phyloP scores from a whole-genome alignment of 106 monocot genomes.

The Phalaenopsis aphrodite region DNA sequence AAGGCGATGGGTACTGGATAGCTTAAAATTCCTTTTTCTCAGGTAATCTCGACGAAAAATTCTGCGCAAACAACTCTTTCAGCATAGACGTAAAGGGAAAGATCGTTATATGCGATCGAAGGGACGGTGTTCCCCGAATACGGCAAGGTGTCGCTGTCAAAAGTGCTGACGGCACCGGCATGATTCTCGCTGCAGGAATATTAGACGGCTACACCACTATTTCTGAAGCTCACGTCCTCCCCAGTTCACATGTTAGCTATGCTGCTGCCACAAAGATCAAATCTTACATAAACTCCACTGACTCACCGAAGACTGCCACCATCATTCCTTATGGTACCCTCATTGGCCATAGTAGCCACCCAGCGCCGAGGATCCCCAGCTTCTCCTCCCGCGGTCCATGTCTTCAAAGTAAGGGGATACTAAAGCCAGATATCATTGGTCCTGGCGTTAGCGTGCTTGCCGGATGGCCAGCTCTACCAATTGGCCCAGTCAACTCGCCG shows the following conservation, averaged over 20 bases:
- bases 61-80: slow-evolving; percentile 7
- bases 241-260: slow-evolving; percentile 17
- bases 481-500: neutral
- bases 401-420: neutral
- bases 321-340: slow-evolving; percentile 27
- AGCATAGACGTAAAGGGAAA: slow-evolving; percentile 22
- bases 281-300: slow-evolving; percentile 11
- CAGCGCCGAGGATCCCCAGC: neutral
- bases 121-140: neutral
- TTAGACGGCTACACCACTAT: neutral
- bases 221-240: slow-evolving; percentile 17
- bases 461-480: slow-evolving; percentile 6
- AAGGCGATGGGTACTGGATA: too few species aligned
- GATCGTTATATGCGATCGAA: slow-evolving; percentile 26
- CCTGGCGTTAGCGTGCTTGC: slow-evolving; percentile 13
- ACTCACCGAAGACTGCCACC: slow-evolving; percentile 7
- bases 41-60: neutral
- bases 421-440: slow-evolving; percentile 12
- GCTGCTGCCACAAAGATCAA: slow-evolving; percentile 11
- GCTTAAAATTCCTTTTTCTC: neutral
- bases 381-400: slow-evolving; percentile 14
- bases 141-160: slow-evolving; percentile 25
- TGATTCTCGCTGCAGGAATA: slow-evolving; percentile 11
- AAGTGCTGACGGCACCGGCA: slow-evolving; percentile 33
- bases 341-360: neutral